Conservation (phyloP, 257 asterid species). For the Penstemon newberryi region DNA sequence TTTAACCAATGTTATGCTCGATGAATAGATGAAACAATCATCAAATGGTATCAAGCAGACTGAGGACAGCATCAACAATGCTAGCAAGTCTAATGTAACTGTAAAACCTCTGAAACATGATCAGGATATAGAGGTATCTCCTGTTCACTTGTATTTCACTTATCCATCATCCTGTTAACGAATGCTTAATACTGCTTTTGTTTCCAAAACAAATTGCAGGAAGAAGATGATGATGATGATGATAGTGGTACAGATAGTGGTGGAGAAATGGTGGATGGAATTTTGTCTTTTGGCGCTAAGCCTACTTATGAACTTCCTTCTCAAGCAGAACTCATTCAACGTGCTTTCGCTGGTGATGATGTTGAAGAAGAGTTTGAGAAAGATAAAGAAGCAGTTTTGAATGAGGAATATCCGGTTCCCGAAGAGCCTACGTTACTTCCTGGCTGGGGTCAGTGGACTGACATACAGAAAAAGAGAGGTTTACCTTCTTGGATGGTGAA, state of each 20-base stretch:
- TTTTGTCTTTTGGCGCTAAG: constrained; percentile 65
- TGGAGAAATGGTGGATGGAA: constrained; percentile 92
- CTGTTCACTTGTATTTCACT: constrained; percentile 8
- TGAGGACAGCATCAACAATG: constrained; percentile 28
- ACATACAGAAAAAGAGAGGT: constrained; percentile 78
- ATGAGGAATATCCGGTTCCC: constrained; percentile 87
- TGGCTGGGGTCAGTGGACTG: constrained; percentile 99
- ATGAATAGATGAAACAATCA: constrained; percentile 44
- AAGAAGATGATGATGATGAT: constrained; percentile 28
- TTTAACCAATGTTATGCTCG: constrained; percentile 21
- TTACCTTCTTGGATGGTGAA: constrained; percentile 80
- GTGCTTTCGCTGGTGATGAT: constrained; percentile 97
- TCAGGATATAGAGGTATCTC: constrained; percentile 53
- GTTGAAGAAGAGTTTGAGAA: constrained; percentile 84
- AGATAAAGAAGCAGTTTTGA: constrained; percentile 69
- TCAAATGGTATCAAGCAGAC: constrained; percentile 38
- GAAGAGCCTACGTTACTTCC: constrained; percentile 79
- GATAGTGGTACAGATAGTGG: constrained; percentile 65
- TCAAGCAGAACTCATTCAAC: constrained; percentile 83
- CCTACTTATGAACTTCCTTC: constrained; percentile 77
- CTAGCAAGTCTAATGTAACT: constrained; percentile 28
- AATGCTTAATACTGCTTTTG: neutral
- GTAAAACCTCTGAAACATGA: constrained; percentile 30
- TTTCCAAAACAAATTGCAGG: constrained; percentile 37
- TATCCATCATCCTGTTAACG: constrained; percentile 16